Base-by-base conservation (phyloP, 495 filamentous ascomycete genomes). In the Talaromyces proteolyticus region DNA sequence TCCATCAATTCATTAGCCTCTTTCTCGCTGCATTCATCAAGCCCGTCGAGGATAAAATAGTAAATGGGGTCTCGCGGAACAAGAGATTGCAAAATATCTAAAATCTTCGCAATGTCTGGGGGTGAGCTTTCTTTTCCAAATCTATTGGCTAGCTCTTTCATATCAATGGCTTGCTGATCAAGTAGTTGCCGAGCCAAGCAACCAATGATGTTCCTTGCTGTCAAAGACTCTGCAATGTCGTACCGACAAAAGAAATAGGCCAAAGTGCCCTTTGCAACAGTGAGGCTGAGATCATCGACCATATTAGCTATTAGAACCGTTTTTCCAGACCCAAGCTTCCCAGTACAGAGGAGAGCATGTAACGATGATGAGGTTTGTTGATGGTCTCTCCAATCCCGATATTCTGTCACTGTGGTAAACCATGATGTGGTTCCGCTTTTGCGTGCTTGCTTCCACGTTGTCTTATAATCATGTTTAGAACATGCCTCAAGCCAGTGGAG, bases 211-310 rank as follows among this genome's bases (percentile, higher is more conserved):
- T 64, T 71, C 20, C 53, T 50, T 7, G 66, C 57, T 46, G 64
- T 67, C 51, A 71, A 55, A 50, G 64, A 67, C 39, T 73, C 57
- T 21, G 56, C 25, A 44, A 65, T 57, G 48, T 73, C 66, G 43
- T 70, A 54, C n/a, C 61, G 54, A 51, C 62, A 72, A 60, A 75
- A 75, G 60, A 73, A 75, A 53, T 69, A 74, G 1, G 62, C 61
- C n/a, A 71, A 56, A 19, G 51, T 23, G 20, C 41, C 44, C 10
- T 53, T 47, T 45, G 34, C 16, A 7, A 57, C 44, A 47, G 56
- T 12, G 45, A 71, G 53, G 53, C 61, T 57, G 22, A 75, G 46
- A 50, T 75, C 67, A 50, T 72, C 62, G 23, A 72, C 60, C 18
- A 75, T 62, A 56, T 71, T 75, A 14, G 69, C 67, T 40, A 72